Base-by-base conservation (phyloP, 371 early-diverging fungal genomes). In the Encephalitozoon intestinalis region DNA sequence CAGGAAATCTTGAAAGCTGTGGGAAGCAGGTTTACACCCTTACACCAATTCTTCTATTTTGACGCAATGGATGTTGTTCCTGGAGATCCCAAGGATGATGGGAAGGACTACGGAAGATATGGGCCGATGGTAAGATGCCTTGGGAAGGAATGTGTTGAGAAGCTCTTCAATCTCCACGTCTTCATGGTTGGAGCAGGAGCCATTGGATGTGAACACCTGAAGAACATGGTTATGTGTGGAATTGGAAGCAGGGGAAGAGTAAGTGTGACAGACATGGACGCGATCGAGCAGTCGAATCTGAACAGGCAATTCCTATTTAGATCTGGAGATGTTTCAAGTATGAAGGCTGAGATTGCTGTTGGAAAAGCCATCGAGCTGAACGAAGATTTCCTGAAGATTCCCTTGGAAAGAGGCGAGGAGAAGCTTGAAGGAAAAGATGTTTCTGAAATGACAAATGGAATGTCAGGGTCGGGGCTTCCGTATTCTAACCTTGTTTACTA, bases 151-250 rank as follows among this genome's bases (percentile, higher is more conserved):
- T 93, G 92, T 88, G 91, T 94, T 81, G 87, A 91, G 58, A 90
- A 89, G 82, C 86, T 99, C 63, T 88, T 89, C 21, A 90, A 93
- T 82, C 86, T 89, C 44, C 89, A 90, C 65, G 89, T 94, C 80
- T 98, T 99, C 88, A 86, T 97, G 40, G 96, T 98, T 40, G 99
- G 99, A 63, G 91, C 98, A 50, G 99, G 99, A 58, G 99, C 99
- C 5, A 99, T 99, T 83, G 99, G 99, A 63, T 99, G 99, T 87
- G 99, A 99, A 86, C 95, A 97, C 93, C 88, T 99, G 63, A 99
- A 99, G 88, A 97, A 97, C 86, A 94, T 95, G 91, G 92, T 92
- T 28, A 90, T 97, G 93, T 92, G 96, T 89, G 99, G 99, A 52
- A 85, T 97, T 50, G 96, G 93, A 28, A 86, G 89, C 7, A 84